These are phyloP conservation scores for Pseudogymnoascus sp. DNA, from an alignment of 2,329 filamentous ascomycete genomes.

Conservation along the genomic window DNA sequence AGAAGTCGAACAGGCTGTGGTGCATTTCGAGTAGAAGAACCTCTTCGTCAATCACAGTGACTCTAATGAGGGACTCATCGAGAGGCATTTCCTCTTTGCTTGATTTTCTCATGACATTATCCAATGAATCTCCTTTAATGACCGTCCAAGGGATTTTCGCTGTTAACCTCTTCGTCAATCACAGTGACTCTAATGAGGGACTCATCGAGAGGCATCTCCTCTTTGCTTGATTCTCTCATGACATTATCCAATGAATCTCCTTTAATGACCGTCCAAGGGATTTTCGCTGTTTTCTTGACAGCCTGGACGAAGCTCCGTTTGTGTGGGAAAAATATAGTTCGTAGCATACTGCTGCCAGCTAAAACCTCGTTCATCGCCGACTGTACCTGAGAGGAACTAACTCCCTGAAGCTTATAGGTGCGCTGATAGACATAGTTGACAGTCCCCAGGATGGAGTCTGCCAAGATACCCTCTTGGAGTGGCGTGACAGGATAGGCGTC, in stretches of 20 bases:
- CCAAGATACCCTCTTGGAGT: conserved; percentile 32
- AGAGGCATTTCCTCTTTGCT: not conserved
- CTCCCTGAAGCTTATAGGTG: not conserved
- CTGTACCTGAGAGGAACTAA: not conserved
- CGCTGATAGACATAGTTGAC: conserved; percentile 28
- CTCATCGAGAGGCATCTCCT: not conserved
- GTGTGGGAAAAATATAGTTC: not conserved
- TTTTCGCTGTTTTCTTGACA: not conserved
- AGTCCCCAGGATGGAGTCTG: conserved; percentile 24
- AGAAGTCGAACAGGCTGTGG: conserved; percentile 1
- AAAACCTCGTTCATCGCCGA: not conserved
- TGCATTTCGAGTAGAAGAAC: conserved; percentile 1
- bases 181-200: not conserved
- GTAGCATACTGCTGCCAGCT: not conserved
- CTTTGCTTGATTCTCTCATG: not conserved
- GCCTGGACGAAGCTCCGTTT: not conserved
- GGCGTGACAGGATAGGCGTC: conserved; percentile 32
- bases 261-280: not conserved
- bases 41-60: not conserved
- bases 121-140: not conserved
- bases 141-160: not conserved
- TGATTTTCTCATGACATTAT: not conserved
- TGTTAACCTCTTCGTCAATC: not conserved
- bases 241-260: not conserved
- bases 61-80: not conserved